Conservation (phyloP, 164 flowering plant species). For the Dillenia suffruticosa region DNA sequence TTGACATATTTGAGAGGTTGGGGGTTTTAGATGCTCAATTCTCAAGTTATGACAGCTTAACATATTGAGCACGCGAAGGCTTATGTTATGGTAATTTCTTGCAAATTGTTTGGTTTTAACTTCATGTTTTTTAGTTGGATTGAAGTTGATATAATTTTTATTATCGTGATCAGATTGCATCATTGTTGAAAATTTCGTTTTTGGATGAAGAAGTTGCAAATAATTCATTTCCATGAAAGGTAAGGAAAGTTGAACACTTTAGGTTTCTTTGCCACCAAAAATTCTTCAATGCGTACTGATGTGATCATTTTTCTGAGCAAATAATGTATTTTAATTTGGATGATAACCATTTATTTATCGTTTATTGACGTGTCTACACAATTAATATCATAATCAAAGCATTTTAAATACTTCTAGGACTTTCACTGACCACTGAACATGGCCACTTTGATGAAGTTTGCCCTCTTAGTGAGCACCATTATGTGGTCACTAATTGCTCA, state of each 20-base stretch:
- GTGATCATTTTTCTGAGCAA: too few relatives aligned
- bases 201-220: constrained; percentile 76
- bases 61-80: constrained; percentile 89
- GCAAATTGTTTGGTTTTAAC: constrained; percentile 1
- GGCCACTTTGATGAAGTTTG: too few relatives aligned
- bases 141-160: constrained; percentile 2
- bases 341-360: too few relatives aligned
- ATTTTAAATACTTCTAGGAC: too few relatives aligned
- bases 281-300: too few relatives aligned
- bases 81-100: constrained; percentile 65
- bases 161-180: constrained; percentile 64
- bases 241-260: constrained; percentile 13
- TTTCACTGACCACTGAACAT: too few relatives aligned
- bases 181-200: constrained; percentile 80
- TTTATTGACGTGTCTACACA: too few relatives aligned
- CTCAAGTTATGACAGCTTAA: constrained; percentile 74
- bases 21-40: constrained; percentile 63
- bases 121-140: neutral
- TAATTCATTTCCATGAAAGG: constrained; percentile 72
- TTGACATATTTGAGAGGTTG: constrained; percentile 6
- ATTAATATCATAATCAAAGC: too few relatives aligned
- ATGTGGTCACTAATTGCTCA: too few relatives aligned
- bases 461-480: too few relatives aligned
- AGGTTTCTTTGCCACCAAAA: neutral
- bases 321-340: too few relatives aligned